These are phyloP conservation scores for Suhomyces guaymorum DNA, from an alignment of 1,139 yeast species.

Conservation along the genomic window DNA sequence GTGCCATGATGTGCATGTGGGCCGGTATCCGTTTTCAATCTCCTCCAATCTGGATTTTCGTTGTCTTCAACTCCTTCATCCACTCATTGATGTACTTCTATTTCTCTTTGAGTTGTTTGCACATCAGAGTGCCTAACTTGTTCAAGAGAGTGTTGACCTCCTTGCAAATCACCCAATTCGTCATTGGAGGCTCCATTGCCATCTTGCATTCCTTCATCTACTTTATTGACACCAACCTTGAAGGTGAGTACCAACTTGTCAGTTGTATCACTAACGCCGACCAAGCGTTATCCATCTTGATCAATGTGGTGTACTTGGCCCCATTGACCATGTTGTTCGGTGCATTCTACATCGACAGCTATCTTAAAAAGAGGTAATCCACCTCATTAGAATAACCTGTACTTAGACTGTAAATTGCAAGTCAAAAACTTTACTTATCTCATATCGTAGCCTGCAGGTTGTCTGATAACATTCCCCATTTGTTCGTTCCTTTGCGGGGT, in stretches of 20 bases:
- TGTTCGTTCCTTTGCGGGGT: no score
- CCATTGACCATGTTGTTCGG: constrained; percentile 73
- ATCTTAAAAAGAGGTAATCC: constrained; percentile 32
- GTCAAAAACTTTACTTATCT: no score
- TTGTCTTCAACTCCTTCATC: constrained; percentile 74
- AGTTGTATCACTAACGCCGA: constrained; percentile 62
- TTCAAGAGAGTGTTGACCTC: constrained; percentile 65
- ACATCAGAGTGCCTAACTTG: constrained; percentile 57
- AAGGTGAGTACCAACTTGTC: constrained; percentile 27
- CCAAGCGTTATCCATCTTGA: constrained; percentile 61
- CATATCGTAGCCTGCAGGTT: no score
- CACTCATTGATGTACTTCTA: constrained; percentile 78
- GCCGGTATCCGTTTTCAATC: constrained; percentile 70
- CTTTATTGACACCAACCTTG: constrained; percentile 49
- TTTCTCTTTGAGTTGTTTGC: constrained; percentile 63
- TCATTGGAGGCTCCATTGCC: constrained; percentile 71
- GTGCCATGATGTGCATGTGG: constrained; percentile 86
- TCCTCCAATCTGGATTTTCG: constrained; percentile 82
- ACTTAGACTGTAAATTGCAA: no score
- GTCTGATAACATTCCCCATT: no score
- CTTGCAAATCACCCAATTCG: constrained; percentile 70
- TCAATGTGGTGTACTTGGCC: constrained; percentile 66
- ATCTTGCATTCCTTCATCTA: constrained; percentile 61
- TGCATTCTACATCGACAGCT: constrained; percentile 68
- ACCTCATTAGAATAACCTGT: no score